These are phyloP conservation scores for Fagopyrum esculentum DNA, from an alignment of 148 eudicot genomes.

Conservation along the genomic window DNA sequence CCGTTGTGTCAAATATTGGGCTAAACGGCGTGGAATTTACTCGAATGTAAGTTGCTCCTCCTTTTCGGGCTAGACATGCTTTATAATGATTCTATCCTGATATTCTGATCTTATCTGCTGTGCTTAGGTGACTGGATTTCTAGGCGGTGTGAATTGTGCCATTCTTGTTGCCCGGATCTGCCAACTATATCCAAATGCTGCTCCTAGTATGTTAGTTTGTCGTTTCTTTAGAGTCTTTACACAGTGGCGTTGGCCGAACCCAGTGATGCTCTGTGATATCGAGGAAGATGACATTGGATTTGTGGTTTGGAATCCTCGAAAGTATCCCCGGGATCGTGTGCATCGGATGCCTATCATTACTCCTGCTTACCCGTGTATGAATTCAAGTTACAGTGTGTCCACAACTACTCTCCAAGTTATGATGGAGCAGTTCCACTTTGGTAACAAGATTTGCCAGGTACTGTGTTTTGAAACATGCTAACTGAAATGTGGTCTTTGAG, in stretches of 20 bases:
- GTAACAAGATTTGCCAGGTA: conserved; percentile 75
- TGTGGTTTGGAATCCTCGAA: conserved; percentile 84
- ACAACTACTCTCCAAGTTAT: conserved; percentile 79
- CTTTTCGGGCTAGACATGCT: not conserved
- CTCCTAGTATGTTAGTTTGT: conserved; percentile 84
- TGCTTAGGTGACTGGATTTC: conserved; percentile 80
- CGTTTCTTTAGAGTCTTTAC: conserved; percentile 86
- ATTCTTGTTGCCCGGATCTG: conserved; percentile 86
- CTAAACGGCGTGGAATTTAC: conserved; percentile 78
- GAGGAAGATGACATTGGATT: conserved; percentile 81
- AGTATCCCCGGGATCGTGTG: conserved; percentile 64
- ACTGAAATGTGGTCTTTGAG: not conserved
- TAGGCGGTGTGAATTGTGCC: conserved; percentile 97
- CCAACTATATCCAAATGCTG: conserved; percentile 88
- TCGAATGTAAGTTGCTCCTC: conserved; percentile 59
- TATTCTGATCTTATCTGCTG: not conserved
- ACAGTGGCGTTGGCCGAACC: conserved; percentile 92
- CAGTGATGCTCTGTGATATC: conserved; percentile 83
- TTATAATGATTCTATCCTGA: not conserved
- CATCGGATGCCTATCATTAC: conserved; percentile 96
- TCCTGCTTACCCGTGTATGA: conserved; percentile 98
- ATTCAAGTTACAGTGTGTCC: conserved; percentile 92
- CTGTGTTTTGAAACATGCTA: conserved; percentile 8
- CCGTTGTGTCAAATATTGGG: conserved; percentile 87
- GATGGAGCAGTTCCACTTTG: conserved; percentile 71